These are phyloP conservation scores for Ogataea dorogensis DNA, from an alignment of 805 yeast genomes.

Conservation along the genomic window DNA sequence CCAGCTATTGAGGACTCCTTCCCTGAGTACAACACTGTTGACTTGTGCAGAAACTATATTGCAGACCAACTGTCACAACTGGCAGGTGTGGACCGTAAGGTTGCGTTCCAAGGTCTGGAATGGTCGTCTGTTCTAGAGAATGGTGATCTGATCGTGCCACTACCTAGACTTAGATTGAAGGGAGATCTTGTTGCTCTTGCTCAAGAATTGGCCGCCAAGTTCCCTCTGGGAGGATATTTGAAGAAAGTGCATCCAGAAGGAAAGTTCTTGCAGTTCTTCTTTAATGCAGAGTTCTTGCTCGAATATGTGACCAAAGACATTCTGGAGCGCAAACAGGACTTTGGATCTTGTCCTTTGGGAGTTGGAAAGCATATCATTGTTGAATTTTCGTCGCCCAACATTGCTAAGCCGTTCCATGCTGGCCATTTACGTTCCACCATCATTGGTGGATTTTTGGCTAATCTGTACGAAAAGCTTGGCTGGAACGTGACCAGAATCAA, in stretches of 20 bases:
- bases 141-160: conserved; percentile 90
- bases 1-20: conserved; percentile 52
- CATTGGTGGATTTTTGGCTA: conserved; percentile 92
- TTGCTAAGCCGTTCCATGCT: conserved; percentile 99
- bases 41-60: conserved; percentile 86
- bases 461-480: conserved; percentile 85
- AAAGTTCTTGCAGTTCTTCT: conserved; percentile 87
- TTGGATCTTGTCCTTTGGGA: conserved; percentile 77
- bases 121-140: conserved; percentile 82
- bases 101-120: conserved; percentile 84
- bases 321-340: conserved; percentile 56
- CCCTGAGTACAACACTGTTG: conserved; percentile 80
- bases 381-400: conserved; percentile 96
- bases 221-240: conserved; percentile 71
- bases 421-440: conserved; percentile 98
- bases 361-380: conserved; percentile 66
- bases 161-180: conserved; percentile 85
- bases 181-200: conserved; percentile 80
- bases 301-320: conserved; percentile 69
- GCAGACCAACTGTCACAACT: conserved; percentile 71
- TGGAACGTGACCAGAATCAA: conserved; percentile 92
- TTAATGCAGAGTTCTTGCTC: conserved; percentile 63
- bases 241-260: conserved; percentile 78
- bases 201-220: conserved; percentile 70
- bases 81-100: conserved; percentile 64